Conservation (phyloP, 2,329 filamentous ascomycete species). For the Blastomyces gilchristii region DNA sequence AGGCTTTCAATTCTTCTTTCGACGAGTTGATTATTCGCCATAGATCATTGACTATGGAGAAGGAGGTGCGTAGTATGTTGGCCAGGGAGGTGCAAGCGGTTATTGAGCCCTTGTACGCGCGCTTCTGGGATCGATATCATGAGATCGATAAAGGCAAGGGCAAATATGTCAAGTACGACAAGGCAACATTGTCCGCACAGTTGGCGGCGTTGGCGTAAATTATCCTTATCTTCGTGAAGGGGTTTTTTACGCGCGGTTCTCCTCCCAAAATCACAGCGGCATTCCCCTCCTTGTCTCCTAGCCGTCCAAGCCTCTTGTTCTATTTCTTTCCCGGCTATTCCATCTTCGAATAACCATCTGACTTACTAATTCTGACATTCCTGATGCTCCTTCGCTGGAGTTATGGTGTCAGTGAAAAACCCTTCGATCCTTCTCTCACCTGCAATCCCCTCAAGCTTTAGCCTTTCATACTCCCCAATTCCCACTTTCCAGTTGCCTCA, state of each 20-base stretch:
- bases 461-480: background rate
- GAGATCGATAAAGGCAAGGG: slow-evolving; percentile 96
- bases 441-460: background rate
- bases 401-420: background rate
- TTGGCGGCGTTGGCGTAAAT: slow-evolving; percentile 30
- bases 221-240: background rate
- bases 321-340: background rate
- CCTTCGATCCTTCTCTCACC: background rate
- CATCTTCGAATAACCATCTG: background rate
- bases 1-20: slow-evolving; percentile 79
- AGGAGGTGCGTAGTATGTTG: slow-evolving; percentile 71
- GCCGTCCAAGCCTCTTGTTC: background rate
- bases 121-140: slow-evolving; percentile 96
- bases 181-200: slow-evolving; percentile 60
- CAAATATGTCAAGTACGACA: slow-evolving; percentile 98
- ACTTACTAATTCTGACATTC: background rate
- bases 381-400: background rate
- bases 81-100: slow-evolving; percentile 78
- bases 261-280: background rate
- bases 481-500: background rate
- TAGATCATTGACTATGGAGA: slow-evolving; percentile 78
- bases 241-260: background rate
- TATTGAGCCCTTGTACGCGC: slow-evolving; percentile 84
- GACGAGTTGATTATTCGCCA: slow-evolving; percentile 79
- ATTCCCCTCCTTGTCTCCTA: background rate